A percentile compares a stretch with the other conserved stretches of the same genome.
Conservation (phyloP, 139 green algal genomes). For the Zygnema cylindricum region DNA sequence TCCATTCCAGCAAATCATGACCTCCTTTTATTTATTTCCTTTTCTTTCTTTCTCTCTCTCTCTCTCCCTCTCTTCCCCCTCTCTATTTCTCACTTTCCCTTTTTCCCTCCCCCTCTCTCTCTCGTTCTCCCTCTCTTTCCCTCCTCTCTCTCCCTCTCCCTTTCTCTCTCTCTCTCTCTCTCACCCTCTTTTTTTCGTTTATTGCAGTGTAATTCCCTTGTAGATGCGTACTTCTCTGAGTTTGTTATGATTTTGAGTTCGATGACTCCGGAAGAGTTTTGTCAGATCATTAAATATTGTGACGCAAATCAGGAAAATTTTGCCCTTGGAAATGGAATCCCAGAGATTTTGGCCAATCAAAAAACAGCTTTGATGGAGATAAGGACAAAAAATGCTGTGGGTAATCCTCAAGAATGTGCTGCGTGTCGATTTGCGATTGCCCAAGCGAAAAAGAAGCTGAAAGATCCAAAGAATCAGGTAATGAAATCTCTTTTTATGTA, state of each 20-base stretch:
- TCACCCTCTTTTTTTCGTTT: not conserved
- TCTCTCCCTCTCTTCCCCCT: too few species aligned
- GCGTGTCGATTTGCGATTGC: not conserved
- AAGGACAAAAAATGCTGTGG: not conserved
- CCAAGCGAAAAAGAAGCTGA: not conserved
- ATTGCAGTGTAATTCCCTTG: not conserved
- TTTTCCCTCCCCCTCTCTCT: too few species aligned
- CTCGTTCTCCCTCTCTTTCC: too few species aligned
- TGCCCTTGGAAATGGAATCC: not conserved
- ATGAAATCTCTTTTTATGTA: too few species aligned
- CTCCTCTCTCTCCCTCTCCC: too few species aligned
- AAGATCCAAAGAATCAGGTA: not conserved
- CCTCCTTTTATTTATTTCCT: too few species aligned
- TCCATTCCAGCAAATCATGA: too few species aligned
- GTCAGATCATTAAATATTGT: not conserved
- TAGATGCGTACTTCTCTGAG: conserved; percentile 3
- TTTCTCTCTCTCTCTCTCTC: too few species aligned
- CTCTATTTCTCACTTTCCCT: too few species aligned
- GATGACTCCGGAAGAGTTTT: conserved; percentile 14
- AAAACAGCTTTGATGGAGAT: not conserved
- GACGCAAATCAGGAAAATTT: not conserved
- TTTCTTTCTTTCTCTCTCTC: too few species aligned
- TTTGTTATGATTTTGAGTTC: not conserved
- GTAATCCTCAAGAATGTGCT: not conserved
- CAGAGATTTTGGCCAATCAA: not conserved